Conservation (phyloP, 352 stramenopile species). For the Plasmopara muralis region DNA sequence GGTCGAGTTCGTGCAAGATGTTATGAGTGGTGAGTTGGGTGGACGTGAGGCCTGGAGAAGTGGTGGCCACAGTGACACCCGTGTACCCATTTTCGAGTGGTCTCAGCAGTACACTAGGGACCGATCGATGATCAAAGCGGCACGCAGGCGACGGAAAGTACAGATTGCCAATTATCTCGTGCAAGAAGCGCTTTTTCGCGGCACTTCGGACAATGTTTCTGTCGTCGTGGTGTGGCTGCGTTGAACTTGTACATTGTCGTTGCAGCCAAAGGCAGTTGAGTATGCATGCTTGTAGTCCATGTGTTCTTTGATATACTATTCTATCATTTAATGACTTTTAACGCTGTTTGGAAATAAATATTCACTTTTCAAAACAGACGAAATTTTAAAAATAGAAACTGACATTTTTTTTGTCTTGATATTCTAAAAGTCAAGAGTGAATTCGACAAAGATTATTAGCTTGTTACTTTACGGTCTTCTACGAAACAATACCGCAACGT, state of each 20-base stretch:
- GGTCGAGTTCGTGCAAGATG: constrained; percentile 87
- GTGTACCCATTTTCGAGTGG: constrained; percentile 86
- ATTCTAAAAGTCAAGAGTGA: no score
- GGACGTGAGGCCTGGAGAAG: constrained; percentile 77
- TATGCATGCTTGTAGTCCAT: no score
- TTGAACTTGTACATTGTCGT: constrained; percentile 12
- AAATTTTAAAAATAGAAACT: no score
- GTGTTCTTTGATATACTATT: no score
- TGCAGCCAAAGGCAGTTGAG: background rate
- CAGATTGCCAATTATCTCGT: constrained; percentile 91
- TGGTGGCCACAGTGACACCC: constrained; percentile 71
- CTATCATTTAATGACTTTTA: no score
- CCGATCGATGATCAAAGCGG: constrained; percentile 86
- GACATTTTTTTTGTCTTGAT: no score
- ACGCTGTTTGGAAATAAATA: no score
- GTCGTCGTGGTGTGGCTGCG: constrained; percentile 89
- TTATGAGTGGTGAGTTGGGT: constrained; percentile 78
- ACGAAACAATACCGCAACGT: no score
- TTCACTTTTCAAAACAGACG: no score
- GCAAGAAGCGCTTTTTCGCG: constrained; percentile 85
- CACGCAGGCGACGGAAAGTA: constrained; percentile 75
- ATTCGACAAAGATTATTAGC: no score
- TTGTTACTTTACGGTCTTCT: no score
- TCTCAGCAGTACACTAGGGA: constrained; percentile 87
- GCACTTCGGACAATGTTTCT: constrained; percentile 88